Evolutionary conservation across 2,329 filamentous ascomycete genomes (phyloP), one percentile per base, ranked within the genome.

Genomic region (Colletotrichum cordylinicola): DNA sequence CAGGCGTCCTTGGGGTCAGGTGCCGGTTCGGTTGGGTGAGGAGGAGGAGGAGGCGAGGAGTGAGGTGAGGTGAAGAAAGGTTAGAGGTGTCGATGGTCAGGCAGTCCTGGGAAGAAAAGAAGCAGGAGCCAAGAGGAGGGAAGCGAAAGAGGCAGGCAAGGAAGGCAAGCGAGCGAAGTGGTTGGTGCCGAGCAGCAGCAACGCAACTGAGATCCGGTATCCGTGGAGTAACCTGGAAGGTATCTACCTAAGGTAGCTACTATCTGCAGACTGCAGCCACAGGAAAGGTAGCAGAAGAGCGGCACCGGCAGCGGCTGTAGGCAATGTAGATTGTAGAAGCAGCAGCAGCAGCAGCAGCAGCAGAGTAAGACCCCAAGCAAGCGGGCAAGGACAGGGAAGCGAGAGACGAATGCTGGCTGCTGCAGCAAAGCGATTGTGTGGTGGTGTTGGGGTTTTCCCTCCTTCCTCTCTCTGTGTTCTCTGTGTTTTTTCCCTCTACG

Each of bases 341-440:
- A 55, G 39, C 39, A 69, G 55, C n/a, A 55, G 39, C 39, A 69
- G 55, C 55, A 69, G 56, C 43, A 39, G 66, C 37, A 70, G 43
- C 43, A 56, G 9, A 31, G 56, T 67, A 35, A 75, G 64, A 68
- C 73, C 62, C 56, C 33, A n/a, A 48, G 39, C 43, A 64, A 27
- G 62, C 31, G 65, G 68, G 56, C 73, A 73, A 75, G 70, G 73
- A 58, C 58, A 55, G 21, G 73, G 58, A 48, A 61, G 67, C 70
- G 70, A 75, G 69, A 64, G 73, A 68, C 15, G 70, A 60, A 33
- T 33, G 55, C 29, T 52, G 43, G 43, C 10, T 33, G 61, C 68
- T 67, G 69, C 72, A 72, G 72, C 61, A 55, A 72, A 72, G 72
- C 61, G 72, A 43, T 67, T 72, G 61, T 72, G 35, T 68, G 66